Evolutionary conservation across 345 rosid genomes (phyloP).

Genomic region (Populus euphratica): DNA sequence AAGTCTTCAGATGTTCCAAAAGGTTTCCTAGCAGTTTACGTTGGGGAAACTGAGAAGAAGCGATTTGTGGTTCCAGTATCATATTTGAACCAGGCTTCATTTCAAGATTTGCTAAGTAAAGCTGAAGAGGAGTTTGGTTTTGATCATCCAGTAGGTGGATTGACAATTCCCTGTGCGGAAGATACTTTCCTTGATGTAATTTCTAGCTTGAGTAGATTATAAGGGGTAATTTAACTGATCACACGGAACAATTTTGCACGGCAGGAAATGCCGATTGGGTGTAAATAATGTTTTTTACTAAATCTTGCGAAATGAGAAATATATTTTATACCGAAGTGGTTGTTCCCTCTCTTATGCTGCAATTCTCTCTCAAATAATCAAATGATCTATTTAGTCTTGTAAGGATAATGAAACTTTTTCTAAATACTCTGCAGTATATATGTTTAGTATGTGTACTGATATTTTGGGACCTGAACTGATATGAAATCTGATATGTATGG

Average conservation of each 20-base stretch:
- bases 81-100: neutral
- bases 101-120: neutral
- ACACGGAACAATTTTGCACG: too few relatives aligned
- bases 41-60: neutral
- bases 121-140: neutral
- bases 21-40: conserved; percentile 9
- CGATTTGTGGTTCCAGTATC: neutral
- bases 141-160: conserved; percentile 4
- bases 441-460: too few relatives aligned
- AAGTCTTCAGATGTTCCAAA: conserved; percentile 3
- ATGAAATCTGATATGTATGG: too few relatives aligned
- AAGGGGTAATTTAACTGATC: too few relatives aligned
- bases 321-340: too few relatives aligned
- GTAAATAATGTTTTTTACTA: too few relatives aligned
- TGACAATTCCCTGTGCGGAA: neutral
- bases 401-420: too few relatives aligned
- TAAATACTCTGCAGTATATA: too few relatives aligned
- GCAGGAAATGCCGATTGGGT: too few relatives aligned
- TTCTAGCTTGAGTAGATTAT: neutral
- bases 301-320: too few relatives aligned
- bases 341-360: neutral
- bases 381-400: neutral
- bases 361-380: neutral
- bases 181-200: neutral
- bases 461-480: too few relatives aligned